Evolutionary conservation across 1,284 basidiomycete genomes (phyloP), one percentile per base, ranked within the genome.

Genomic region (Marasmius fiardii): DNA sequence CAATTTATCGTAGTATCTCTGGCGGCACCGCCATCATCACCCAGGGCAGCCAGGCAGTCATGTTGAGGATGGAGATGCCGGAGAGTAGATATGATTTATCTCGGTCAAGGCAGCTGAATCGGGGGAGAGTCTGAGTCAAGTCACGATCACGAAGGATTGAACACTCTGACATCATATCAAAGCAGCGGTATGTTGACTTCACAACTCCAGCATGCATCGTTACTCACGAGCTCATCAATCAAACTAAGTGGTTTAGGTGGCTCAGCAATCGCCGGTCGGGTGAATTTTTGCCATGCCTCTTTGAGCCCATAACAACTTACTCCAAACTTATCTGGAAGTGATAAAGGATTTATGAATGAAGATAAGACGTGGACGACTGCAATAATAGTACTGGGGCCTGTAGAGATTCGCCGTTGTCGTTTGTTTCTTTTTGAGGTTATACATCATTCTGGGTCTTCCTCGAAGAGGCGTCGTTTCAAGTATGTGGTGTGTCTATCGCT

Each of bases 211-310:
- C n/a, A n/a, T n/a, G n/a, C n/a, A n/a, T n/a, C n/a, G 34, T 34
- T 31, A 24, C 14, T 41, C 26, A 10, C 5, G 5, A 16, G 45
- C 7, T 33, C 20, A 6, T 31, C 39, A 14, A 5, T 23, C 54
- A 90, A n/a, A 88, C 75, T 88, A 24, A 80, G 86, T 20, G 90
- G 84, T 12, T 71, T 93, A 4, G 90, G 89, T 69, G 92, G 92
- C 62, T 67, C 28, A 52, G 21, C 18, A 26, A 20, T 33, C 24
- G n/a, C 12, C n/a, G n/a, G n/a, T n/a, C n/a, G n/a, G n/a, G n/a
- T n/a, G n/a, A n/a, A n/a, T n/a, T n/a, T n/a, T n/a, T n/a, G n/a
- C n/a, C n/a, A n/a, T n/a, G n/a, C n/a, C n/a, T n/a, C n/a, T n/a
- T n/a, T n/a, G n/a, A n/a, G n/a, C n/a, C n/a, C n/a, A n/a, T n/a